phyloP scores from a whole-genome alignment of 2,329 filamentous ascomycete genomes.

The Neonectria sp. region DNA sequence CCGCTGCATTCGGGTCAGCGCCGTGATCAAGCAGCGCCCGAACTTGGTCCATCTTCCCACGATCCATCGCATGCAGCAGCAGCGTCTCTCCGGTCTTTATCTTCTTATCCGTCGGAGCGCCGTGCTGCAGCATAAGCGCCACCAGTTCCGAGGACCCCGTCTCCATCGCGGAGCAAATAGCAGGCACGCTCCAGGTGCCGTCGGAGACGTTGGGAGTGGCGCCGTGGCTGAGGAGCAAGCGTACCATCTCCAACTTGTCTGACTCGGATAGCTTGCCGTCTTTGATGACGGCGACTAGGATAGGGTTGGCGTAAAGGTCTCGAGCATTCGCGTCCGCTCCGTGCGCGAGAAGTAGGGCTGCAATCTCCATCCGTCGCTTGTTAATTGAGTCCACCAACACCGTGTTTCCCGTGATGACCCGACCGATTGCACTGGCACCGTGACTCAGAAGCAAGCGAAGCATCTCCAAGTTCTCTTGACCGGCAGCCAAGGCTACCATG shows the following conservation, averaged over 20 bases:
- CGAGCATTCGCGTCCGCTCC: constrained; percentile 53
- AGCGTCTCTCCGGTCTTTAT: constrained; percentile 51
- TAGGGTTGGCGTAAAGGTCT: constrained; percentile 51
- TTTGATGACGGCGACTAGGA: constrained; percentile 50
- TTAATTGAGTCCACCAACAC: constrained; percentile 53
- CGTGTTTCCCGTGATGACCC: constrained; percentile 49
- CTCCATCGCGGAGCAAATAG: constrained; percentile 48
- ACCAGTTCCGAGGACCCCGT: constrained; percentile 43
- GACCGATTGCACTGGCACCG: constrained; percentile 52
- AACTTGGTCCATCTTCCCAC: constrained; percentile 40
- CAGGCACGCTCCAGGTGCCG: constrained; percentile 36
- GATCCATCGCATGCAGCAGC: constrained; percentile 51
- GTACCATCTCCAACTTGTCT: constrained; percentile 47
- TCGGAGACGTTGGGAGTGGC: constrained; percentile 51
- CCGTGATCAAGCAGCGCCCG: constrained; percentile 50
- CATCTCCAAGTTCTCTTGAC: constrained; percentile 49
- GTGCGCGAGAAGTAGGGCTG: constrained; percentile 50
- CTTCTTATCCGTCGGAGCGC: constrained; percentile 45
- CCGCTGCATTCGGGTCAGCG: constrained; percentile 50
- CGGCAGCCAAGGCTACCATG: constrained; percentile 49
- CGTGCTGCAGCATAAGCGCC: constrained; percentile 48
- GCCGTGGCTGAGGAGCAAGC: constrained; percentile 52
- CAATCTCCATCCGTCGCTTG: constrained; percentile 51
- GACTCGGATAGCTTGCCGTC: constrained; percentile 44
- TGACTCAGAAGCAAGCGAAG: constrained; percentile 52